Evolutionary conservation across 106 monocot species (phyloP).

Genomic region (Chionographis japonica): DNA sequence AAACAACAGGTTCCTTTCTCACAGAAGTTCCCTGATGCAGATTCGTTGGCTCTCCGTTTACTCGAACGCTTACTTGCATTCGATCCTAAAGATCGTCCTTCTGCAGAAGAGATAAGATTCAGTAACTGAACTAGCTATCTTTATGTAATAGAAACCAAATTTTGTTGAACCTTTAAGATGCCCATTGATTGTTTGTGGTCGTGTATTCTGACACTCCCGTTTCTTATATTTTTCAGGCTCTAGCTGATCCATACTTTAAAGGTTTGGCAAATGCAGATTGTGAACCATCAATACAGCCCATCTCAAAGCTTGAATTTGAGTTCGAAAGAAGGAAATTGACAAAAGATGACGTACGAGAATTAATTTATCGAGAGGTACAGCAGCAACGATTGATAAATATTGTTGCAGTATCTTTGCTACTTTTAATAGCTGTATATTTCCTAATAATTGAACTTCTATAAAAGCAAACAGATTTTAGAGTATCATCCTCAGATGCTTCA

Average conservation of each 20-base stretch:
- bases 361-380: conserved; percentile 72
- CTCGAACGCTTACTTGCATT: conserved; percentile 65
- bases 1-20: conserved; percentile 50
- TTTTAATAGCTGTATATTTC: not conserved
- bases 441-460: not conserved
- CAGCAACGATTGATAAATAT: not conserved
- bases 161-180: not conserved
- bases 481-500: conserved; percentile 86
- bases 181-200: not conserved
- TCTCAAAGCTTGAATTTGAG: conserved; percentile 77
- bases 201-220: conserved; percentile 1
- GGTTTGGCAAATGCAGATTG: conserved; percentile 55
- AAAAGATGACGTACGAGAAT: conserved; percentile 72
- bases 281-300: conserved; percentile 73
- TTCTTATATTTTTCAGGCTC: conserved; percentile 40
- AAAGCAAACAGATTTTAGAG: conserved; percentile 56
- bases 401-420: not conserved
- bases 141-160: not conserved
- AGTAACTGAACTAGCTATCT: not conserved
- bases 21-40: conserved; percentile 55
- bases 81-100: conserved; percentile 73
- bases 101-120: conserved; percentile 63
- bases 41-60: conserved; percentile 58
- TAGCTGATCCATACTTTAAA: conserved; percentile 62
- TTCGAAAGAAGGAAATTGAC: conserved; percentile 75